These are phyloP conservation scores for Chlorophyllum brunneum DNA, from an alignment of 768 basidiomycete genomes.

Conservation along the genomic window DNA sequence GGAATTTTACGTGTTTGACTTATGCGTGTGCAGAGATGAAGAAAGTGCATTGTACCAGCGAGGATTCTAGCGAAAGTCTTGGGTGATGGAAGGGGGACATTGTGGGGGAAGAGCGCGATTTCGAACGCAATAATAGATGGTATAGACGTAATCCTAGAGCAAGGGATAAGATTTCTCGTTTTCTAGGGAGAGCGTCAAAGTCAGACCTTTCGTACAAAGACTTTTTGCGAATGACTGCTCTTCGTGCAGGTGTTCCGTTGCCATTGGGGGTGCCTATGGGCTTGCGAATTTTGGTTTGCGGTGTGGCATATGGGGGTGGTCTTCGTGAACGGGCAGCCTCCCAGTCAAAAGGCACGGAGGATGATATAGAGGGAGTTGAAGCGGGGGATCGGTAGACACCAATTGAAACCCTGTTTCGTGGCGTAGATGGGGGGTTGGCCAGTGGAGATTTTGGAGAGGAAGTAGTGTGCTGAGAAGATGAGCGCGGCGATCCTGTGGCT, in stretches of 20 bases:
- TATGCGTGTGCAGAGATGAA: conserved; percentile 65
- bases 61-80: conserved; percentile 63
- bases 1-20: conserved; percentile 51
- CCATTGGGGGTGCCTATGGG: conserved; percentile 26
- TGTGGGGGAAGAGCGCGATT: conserved; percentile 78
- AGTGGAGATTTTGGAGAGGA: conserved; percentile 29
- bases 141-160: conserved; percentile 50
- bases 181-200: not conserved
- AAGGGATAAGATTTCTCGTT: not conserved
- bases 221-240: conserved; percentile 61
- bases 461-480: conserved; percentile 34
- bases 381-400: conserved; percentile 57
- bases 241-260: conserved; percentile 38
- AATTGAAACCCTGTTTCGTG: conserved; percentile 46
- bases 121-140: conserved; percentile 76
- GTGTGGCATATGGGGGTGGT: conserved; percentile 72
- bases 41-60: conserved; percentile 60
- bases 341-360: conserved; percentile 83
- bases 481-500: conserved; percentile 21
- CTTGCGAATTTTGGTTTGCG: conserved; percentile 44
- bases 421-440: conserved; percentile 32
- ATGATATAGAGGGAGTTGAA: conserved; percentile 69
- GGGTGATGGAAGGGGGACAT: conserved; percentile 67
- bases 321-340: conserved; percentile 69
- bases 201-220: conserved; percentile 57